Evolutionary conservation across 768 basidiomycete genomes (phyloP), one percentile per base, ranked within the genome.

Genomic region (Sarcodon aspratus): DNA sequence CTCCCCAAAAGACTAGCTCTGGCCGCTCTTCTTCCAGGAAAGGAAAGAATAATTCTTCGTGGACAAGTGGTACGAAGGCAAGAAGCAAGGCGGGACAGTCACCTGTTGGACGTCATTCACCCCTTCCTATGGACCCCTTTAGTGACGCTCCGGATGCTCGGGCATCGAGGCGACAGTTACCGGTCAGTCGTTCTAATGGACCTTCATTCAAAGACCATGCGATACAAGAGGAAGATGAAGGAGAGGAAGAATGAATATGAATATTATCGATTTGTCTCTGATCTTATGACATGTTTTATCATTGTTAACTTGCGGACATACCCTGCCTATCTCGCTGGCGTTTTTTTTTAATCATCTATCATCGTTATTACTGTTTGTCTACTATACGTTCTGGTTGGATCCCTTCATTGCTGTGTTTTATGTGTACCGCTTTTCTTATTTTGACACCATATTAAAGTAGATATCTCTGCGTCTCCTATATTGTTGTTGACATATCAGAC

Each of bases 171-270:
- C 69, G 87, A 52, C 83, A 86, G 59, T 67, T 91, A 10, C 86
- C 88, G 21, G 62, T 70, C 45, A 70, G 65, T n/a, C 75, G 86
- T 21, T 67, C 77, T n/a, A 40, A 48, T 10, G 86, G 85, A 1
- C 79, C 77, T 45, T 80, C 85, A 8, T 86, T 86, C 56, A 67
- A 69, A 44, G 21, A 27, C 21, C 77, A 81, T 53, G 65, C 84
- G 5, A 89, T 88, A 48, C 84, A 88, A 61, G 88, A 90, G 60
- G 88, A 89, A 59, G 88, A 91, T 55, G 88, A 90, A 61, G 88
- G 72, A 17, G 88, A 89, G 63, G 88, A 88, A 57, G 80, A 86
- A 56, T 27, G 50, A 36, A 36, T 34, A 52, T 17, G n/a, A 38
- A 13, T 15, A 37, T 33, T 46, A 15, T 57, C 21, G 49, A 45